Percentiles rank a stretch among this genome's conserved stretches.
Evolutionary conservation across 2,329 filamentous ascomycete genomes (phyloP).

Genomic region (Claviceps monticola): DNA sequence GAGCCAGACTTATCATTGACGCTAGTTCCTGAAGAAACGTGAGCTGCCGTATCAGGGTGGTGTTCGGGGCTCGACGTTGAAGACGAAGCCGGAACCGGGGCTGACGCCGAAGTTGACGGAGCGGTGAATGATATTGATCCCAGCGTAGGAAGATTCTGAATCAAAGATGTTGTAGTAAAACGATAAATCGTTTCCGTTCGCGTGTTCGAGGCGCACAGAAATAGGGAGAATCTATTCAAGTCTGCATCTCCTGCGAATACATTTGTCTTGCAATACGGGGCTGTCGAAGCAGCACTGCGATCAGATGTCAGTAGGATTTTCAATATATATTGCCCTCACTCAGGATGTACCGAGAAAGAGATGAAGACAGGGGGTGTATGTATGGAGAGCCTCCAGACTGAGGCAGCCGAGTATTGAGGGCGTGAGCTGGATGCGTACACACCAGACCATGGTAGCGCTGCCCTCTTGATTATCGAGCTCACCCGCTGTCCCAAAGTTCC

Average conservation of each 20-base stretch:
- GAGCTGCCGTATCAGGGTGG: neutral
- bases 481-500: neutral
- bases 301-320: neutral
- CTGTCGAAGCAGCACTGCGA: slow-evolving; percentile 4
- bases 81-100: neutral
- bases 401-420: neutral
- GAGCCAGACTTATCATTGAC: neutral
- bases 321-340: neutral
- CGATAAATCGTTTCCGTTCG: slow-evolving; percentile 9
- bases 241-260: slow-evolving; percentile 7
- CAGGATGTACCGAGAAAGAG: neutral
- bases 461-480: neutral
- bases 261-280: slow-evolving; percentile 13
- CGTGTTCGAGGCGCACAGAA: slow-evolving; percentile 10
- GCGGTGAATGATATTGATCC: neutral
- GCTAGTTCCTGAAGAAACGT: neutral
- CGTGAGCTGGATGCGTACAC: too few relatives aligned
- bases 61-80: neutral
- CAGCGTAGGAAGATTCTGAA: neutral
- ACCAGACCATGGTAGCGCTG: slow-evolving; percentile 5
- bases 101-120: neutral
- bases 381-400: neutral
- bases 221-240: slow-evolving; percentile 10
- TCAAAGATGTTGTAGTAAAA: slow-evolving; percentile 4
- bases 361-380: neutral